Evolutionary conservation across 441 rosid genomes (phyloP).

Genomic region (Corymbia citriodora): DNA sequence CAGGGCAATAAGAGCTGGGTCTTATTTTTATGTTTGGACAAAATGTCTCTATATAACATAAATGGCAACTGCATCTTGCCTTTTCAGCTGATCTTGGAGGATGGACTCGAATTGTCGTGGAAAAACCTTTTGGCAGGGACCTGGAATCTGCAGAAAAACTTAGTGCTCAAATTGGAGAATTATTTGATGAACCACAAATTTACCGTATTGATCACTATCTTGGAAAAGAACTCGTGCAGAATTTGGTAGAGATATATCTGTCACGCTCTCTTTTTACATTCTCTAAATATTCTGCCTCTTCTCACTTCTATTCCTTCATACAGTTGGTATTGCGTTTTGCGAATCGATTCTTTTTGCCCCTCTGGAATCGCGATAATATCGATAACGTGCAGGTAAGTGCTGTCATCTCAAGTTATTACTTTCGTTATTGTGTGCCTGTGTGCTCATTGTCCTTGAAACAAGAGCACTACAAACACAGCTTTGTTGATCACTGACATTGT

Average conservation of each 20-base stretch:
- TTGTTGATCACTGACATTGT: neutral
- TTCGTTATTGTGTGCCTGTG: neutral
- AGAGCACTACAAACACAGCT: neutral
- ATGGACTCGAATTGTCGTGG: conserved; percentile 97
- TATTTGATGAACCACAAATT: conserved; percentile 89
- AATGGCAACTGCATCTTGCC: neutral
- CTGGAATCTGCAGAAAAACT: conserved; percentile 79
- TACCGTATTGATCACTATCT: conserved; percentile 96
- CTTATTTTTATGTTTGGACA: neutral
- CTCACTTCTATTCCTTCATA: conserved; percentile 15
- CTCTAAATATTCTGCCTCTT: neutral
- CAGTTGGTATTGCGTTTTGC: conserved; percentile 98
- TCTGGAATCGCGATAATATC: conserved; percentile 99
- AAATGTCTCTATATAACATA: neutral
- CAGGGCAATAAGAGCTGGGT: neutral
- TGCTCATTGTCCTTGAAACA: neutral
- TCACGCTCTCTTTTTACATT: neutral
- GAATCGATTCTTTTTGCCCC: conserved; percentile 92
- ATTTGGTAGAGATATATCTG: conserved; percentile 57
- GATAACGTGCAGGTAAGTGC: conserved; percentile 84
- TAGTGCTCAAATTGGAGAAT: conserved; percentile 79
- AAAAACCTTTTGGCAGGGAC: conserved; percentile 98
- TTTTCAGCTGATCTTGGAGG: conserved; percentile 83
- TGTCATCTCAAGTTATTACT: neutral
- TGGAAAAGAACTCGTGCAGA: conserved; percentile 98